These are phyloP conservation scores for Cladosporium oxysporum DNA, from an alignment of 2,329 filamentous ascomycete genomes.

Conservation along the genomic window DNA sequence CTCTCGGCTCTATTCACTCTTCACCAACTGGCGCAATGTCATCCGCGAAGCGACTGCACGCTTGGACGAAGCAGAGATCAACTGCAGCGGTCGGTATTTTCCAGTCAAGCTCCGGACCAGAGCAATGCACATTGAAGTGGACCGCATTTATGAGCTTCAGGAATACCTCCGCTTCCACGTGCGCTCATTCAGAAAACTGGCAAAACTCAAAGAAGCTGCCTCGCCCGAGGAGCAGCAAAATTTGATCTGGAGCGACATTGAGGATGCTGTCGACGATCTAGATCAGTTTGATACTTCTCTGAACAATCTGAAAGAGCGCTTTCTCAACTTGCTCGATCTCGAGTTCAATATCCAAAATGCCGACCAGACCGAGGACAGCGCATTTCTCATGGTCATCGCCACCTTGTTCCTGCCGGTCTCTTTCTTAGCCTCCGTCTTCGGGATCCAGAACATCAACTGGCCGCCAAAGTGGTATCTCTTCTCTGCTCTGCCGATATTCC, in stretches of 20 bases:
- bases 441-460: slow-evolving; percentile 38
- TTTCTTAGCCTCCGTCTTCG: slow-evolving; percentile 39
- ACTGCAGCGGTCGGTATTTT: slow-evolving; percentile 36
- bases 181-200: slow-evolving; percentile 38
- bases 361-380: slow-evolving; percentile 38
- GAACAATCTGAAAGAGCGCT: slow-evolving; percentile 39
- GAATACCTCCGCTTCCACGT: slow-evolving; percentile 40
- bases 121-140: slow-evolving; percentile 32
- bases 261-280: slow-evolving; percentile 40
- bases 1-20: slow-evolving; percentile 36
- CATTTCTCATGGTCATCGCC: slow-evolving; percentile 38
- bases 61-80: slow-evolving; percentile 39
- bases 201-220: slow-evolving; percentile 36
- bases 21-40: slow-evolving; percentile 43
- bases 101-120: slow-evolving; percentile 31
- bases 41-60: slow-evolving; percentile 37
- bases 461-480: slow-evolving; percentile 38
- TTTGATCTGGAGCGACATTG: slow-evolving; percentile 39
- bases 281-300: slow-evolving; percentile 39
- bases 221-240: slow-evolving; percentile 34
- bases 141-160: slow-evolving; percentile 39
- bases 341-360: slow-evolving; percentile 43
- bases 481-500: slow-evolving; percentile 36
- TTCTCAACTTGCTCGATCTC: slow-evolving; percentile 43
- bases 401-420: slow-evolving; percentile 40